phyloP scores from a whole-genome alignment of 306 rosid genomes.

The Ormosia emarginata region DNA sequence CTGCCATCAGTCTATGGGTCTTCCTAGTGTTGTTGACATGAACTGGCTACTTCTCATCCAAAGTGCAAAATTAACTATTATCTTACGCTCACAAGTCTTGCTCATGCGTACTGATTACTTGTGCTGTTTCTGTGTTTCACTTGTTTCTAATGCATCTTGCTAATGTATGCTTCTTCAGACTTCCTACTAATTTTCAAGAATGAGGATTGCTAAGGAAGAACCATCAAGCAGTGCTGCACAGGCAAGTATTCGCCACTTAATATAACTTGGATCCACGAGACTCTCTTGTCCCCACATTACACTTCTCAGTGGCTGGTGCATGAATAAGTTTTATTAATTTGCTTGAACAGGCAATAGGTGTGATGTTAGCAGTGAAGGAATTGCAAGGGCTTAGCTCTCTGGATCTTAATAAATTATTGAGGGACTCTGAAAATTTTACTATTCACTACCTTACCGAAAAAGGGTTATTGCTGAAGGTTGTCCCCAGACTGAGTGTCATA shows the following conservation, averaged over 20 bases:
- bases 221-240: conserved; percentile 45
- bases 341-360: conserved; percentile 57
- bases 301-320: conserved; percentile 6
- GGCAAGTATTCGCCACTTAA: conserved; percentile 45
- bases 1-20: neutral
- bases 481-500: conserved; percentile 9
- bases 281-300: conserved; percentile 8
- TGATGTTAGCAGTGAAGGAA: conserved; percentile 64
- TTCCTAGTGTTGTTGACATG: conserved; percentile 1
- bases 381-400: conserved; percentile 60
- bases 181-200: conserved; percentile 38
- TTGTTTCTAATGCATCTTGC: conserved; percentile 14
- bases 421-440: conserved; percentile 69
- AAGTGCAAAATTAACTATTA: neutral
- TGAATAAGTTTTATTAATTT: conserved; percentile 30
- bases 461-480: conserved; percentile 57
- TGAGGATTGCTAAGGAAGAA: conserved; percentile 66
- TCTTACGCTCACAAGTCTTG: neutral
- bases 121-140: conserved; percentile 17
- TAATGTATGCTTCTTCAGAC: conserved; percentile 12
- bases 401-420: conserved; percentile 68
- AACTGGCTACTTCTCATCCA: conserved; percentile 4
- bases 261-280: conserved; percentile 2
- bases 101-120: neutral
- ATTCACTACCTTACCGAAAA: conserved; percentile 51